Percentiles rank a stretch among this genome's conserved stretches.
These are phyloP conservation scores for Pleurotus eryngii DNA, from an alignment of 768 basidiomycete species.

Conservation along the genomic window DNA sequence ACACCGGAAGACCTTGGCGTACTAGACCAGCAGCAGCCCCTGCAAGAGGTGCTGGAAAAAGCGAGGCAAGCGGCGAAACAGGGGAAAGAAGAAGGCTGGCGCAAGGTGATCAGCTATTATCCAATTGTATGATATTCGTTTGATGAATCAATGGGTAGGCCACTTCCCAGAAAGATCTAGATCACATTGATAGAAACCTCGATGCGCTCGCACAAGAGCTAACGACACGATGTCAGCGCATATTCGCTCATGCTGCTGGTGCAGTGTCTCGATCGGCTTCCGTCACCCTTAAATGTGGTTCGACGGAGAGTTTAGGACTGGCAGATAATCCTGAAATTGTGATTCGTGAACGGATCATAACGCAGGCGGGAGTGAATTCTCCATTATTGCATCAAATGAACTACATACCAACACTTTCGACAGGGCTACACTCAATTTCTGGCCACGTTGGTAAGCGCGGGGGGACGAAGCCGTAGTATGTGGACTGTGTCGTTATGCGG, in stretches of 20 bases:
- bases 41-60: slow-evolving; percentile 41
- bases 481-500: slow-evolving; percentile 18
- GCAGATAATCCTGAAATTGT: slow-evolving; percentile 26
- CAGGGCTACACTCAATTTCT: slow-evolving; percentile 51
- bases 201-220: slow-evolving; percentile 62
- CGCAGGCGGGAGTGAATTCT: slow-evolving; percentile 44
- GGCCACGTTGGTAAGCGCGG: slow-evolving; percentile 39
- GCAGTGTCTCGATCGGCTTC: slow-evolving; percentile 62
- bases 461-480: slow-evolving; percentile 45
- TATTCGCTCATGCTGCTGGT: slow-evolving; percentile 61
- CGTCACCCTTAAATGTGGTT: slow-evolving; percentile 28
- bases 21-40: slow-evolving; percentile 28
- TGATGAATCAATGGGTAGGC: slow-evolving; percentile 36
- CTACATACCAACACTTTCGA: slow-evolving; percentile 30
- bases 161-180: slow-evolving; percentile 45
- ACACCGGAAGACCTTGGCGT: slow-evolving; percentile 47
- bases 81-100: slow-evolving; percentile 47
- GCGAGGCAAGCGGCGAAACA: slow-evolving; percentile 45
- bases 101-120: slow-evolving; percentile 19
- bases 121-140: slow-evolving; percentile 20
- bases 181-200: slow-evolving; percentile 65
- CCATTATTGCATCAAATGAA: slow-evolving; percentile 18
- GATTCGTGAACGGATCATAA: slow-evolving; percentile 54
- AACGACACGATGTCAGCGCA: slow-evolving; percentile 52
- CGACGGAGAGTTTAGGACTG: slow-evolving; percentile 29